A percentile compares a stretch with the other conserved stretches of the same genome.
These are phyloP conservation scores for Cercospora sesami DNA, from an alignment of 2,329 filamentous ascomycete genomes.

Conservation along the genomic window DNA sequence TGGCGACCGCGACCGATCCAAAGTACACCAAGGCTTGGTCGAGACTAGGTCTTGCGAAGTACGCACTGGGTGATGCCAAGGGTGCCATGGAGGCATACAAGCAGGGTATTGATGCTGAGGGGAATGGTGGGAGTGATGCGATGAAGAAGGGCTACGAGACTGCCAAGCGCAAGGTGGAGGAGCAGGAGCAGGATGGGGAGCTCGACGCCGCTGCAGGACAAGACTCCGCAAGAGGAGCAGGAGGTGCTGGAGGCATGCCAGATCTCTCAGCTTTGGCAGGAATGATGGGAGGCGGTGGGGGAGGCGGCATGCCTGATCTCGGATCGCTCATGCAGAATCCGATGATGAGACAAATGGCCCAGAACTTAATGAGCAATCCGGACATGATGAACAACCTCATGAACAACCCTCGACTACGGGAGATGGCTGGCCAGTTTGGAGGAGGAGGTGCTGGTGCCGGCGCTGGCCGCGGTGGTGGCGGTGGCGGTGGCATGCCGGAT, in stretches of 20 bases:
- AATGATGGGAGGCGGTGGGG: constrained; percentile 60
- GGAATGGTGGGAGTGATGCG: constrained; percentile 88
- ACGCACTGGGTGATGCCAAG: constrained; percentile 85
- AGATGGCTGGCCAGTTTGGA: constrained; percentile 82
- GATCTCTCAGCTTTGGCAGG: constrained; percentile 45
- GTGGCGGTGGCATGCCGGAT: constrained; percentile 78
- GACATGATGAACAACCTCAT: constrained; percentile 89
- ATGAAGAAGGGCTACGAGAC: constrained; percentile 98
- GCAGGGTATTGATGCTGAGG: constrained; percentile 89
- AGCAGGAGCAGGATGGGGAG: constrained; percentile 57
- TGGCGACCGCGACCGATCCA: constrained; percentile 83
- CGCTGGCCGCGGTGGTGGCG: constrained; percentile 46
- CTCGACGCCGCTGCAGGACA: constrained; percentile 42
- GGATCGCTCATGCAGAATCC: constrained; percentile 90
- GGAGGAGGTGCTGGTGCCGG: constrained; percentile 46
- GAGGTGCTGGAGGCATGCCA: constrained; percentile 44
- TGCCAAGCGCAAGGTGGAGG: constrained; percentile 80
- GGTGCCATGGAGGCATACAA: constrained; percentile 94
- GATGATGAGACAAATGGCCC: constrained; percentile 96
- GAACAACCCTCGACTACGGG: constrained; percentile 83
- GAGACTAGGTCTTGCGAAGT: constrained; percentile 84
- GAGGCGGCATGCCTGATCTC: constrained; percentile 85
- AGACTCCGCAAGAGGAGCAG: constrained; percentile 33
- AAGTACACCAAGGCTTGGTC: constrained; percentile 98
- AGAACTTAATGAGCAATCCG: constrained; percentile 96